Base-by-base conservation (phyloP, 306 rosid species). In the Lathyrus sativus region DNA sequence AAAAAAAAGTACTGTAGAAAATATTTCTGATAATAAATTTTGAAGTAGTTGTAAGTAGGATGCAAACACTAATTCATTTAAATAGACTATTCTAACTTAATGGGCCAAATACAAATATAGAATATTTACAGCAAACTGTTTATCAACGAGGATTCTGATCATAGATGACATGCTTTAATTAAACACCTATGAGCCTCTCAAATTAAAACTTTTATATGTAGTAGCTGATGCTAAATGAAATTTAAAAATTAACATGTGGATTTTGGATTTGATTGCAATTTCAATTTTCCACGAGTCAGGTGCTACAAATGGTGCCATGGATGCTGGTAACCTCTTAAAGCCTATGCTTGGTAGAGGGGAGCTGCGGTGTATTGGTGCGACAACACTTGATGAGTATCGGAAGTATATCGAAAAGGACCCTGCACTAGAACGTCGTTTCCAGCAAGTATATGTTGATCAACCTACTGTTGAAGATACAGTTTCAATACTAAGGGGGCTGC, bases 321-420 rank as follows among this genome's bases (percentile, higher is more conserved):
- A 92, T 79, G 98, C 98, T 62, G 98, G 98, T 15, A 92, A 92
- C 74, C 96, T 92, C 49, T 86, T 92, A 76, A 92, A 92, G 88
- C 98, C 98, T 42, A 92, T 92, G 98, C 98, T 92, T 78, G 98
- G 98, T 46, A 84, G 98, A 58, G 98, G 98, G 7, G 98, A 92
- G 83, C 70, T 92, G 72, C 88, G 96, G 44, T 92, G 98, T 57
- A 92, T 92, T 12, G 98, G 98, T 45, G 98, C 98, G 37, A 92
- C 98, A 60, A 92, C 98, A 7, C 76, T 92, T 58, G 96, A 92
- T 55, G 98, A 92, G 73, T 92, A 88, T 72, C 85, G 98, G 9
- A 92, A 90, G 67, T 92, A 92, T 71, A 88, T 92, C 2, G 96
- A 92, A 85, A 92, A 92, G 81, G 98, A 92, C 79, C 96, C 98